Evolutionary conservation across 2,329 filamentous ascomycete species (phyloP).

Genomic region (Xylariales sp.): DNA sequence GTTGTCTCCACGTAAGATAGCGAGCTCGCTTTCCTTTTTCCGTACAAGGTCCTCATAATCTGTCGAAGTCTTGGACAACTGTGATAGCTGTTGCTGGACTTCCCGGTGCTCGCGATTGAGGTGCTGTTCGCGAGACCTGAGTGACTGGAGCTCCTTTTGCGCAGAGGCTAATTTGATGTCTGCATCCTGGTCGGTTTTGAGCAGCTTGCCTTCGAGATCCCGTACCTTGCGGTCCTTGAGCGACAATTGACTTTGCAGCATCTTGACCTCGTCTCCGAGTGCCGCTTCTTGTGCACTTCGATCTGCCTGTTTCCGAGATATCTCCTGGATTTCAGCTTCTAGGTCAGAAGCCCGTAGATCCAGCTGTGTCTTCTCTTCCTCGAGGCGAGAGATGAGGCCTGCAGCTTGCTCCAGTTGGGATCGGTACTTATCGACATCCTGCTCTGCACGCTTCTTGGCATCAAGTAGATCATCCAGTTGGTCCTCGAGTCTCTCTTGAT

Average conservation of each 20-base stretch:
- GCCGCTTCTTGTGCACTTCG: constrained; percentile 71
- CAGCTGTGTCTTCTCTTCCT: constrained; percentile 78
- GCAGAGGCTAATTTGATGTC: constrained; percentile 77
- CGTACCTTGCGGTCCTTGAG: constrained; percentile 86
- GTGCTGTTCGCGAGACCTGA: constrained; percentile 70
- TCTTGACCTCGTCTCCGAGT: constrained; percentile 78
- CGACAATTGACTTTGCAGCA: constrained; percentile 84
- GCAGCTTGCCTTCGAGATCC: constrained; percentile 78
- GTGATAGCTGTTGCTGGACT: constrained; percentile 77
- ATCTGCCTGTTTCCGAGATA: constrained; percentile 66
- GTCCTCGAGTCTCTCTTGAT: constrained; percentile 90
- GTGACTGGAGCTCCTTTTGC: constrained; percentile 72
- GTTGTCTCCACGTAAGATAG: constrained; percentile 77
- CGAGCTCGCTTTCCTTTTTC: constrained; percentile 89
- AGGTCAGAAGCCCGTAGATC: constrained; percentile 63
- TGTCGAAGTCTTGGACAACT: constrained; percentile 85
- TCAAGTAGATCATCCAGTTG: constrained; percentile 85
- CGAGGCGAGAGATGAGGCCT: constrained; percentile 76
- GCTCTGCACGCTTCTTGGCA: constrained; percentile 83
- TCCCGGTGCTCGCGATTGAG: constrained; percentile 75
- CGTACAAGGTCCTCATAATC: constrained; percentile 93
- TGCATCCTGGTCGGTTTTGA: constrained; percentile 82
- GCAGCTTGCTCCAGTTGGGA: constrained; percentile 88
- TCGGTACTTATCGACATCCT: constrained; percentile 74
- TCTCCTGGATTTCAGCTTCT: constrained; percentile 64